A percentile compares a stretch with the other conserved stretches of the same genome.
Conservation (phyloP, 495 filamentous ascomycete genomes). For the Aspergillus taichungensis region DNA sequence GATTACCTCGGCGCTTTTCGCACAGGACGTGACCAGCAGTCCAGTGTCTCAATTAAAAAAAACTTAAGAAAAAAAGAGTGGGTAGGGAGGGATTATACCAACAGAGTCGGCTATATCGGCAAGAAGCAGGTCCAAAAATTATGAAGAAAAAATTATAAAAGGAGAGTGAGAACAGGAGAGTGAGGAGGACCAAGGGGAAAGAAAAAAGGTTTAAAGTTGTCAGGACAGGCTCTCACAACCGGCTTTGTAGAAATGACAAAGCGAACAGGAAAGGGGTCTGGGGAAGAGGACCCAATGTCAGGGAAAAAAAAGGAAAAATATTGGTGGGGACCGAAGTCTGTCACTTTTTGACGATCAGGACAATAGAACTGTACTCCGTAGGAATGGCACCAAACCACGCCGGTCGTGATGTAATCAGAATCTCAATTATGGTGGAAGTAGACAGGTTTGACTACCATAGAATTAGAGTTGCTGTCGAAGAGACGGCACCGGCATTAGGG, state of each 20-base stretch:
- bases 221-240: background rate
- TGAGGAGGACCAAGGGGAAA: slow-evolving; percentile 1
- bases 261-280: background rate
- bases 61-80: slow-evolving; percentile 13
- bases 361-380: background rate
- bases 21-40: slow-evolving; percentile 5
- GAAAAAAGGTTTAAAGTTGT: background rate
- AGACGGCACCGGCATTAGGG: too few species aligned
- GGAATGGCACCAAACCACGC: background rate
- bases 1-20: slow-evolving; percentile 2
- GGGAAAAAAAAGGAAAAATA: slow-evolving; percentile 6
- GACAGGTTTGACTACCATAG: too few species aligned
- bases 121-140: background rate
- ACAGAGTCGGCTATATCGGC: background rate
- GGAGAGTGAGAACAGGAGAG: background rate
- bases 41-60: background rate
- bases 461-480: too few species aligned
- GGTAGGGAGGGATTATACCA: slow-evolving; percentile 1
- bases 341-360: background rate
- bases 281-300: background rate
- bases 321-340: background rate
- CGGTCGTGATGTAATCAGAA: background rate
- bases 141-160: too few species aligned
- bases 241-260: background rate
- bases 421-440: background rate